phyloP scores from a whole-genome alignment of 2,329 filamentous ascomycete genomes.

The Aureobasidium sp. region DNA sequence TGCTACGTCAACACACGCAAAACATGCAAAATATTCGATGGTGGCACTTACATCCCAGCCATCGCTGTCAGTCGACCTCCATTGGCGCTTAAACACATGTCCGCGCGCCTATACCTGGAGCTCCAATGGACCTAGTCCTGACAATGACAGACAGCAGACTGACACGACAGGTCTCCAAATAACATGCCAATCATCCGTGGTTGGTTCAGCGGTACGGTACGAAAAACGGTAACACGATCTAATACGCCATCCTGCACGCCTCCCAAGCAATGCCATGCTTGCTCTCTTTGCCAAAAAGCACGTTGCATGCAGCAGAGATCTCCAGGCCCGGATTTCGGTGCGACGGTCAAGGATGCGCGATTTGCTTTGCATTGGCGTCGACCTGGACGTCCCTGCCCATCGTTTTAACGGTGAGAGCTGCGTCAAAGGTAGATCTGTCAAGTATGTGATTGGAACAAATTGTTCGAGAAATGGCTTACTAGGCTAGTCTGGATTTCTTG shows the following conservation, averaged over 20 bases:
- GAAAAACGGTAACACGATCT: conserved; percentile 5
- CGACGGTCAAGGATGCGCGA: conserved; percentile 3
- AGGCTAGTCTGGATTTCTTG: neutral
- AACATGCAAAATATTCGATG: neutral
- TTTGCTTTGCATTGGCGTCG: conserved; percentile 3
- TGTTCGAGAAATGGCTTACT: neutral
- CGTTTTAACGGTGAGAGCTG: neutral
- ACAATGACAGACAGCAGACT: neutral
- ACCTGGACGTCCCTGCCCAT: neutral
- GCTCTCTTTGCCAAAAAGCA: conserved; percentile 5
- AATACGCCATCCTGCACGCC: neutral
- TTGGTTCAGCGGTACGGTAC: neutral
- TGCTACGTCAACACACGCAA: conserved; percentile 3
- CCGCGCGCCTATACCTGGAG: neutral
- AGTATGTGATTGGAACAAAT: neutral
- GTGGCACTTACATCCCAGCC: neutral
- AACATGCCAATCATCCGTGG: neutral
- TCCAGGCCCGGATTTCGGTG: conserved; percentile 1
- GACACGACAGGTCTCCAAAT: neutral
- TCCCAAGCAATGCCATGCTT: conserved; percentile 4
- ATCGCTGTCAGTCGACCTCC: neutral
- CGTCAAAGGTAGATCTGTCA: neutral
- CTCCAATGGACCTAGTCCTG: neutral
- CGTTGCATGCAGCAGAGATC: conserved; percentile 4
- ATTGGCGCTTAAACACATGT: neutral